Percentiles rank a stretch among this genome's conserved stretches.
phyloP scores from a whole-genome alignment of 345 rosid genomes.

The Camelina hispida region DNA sequence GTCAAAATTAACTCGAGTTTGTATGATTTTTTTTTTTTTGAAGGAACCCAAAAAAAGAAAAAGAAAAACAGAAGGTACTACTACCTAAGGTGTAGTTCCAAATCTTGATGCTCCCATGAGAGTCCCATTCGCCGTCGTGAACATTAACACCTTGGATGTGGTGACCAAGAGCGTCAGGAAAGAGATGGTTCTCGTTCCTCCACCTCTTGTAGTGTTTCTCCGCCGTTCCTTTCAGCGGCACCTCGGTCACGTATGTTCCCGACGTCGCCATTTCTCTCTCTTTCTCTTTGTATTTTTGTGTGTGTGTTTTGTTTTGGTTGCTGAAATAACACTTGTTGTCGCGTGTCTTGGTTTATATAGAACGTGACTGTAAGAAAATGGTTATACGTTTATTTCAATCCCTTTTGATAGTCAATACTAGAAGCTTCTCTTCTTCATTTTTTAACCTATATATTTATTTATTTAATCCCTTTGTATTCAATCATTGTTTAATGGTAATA shows the following conservation, averaged over 20 bases:
- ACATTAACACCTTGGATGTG: background rate
- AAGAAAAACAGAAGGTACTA: background rate
- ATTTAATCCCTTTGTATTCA: too few species aligned
- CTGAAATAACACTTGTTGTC: background rate
- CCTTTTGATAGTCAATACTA: background rate
- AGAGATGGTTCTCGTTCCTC: background rate
- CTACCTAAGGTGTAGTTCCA: background rate
- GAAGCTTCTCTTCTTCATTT: background rate
- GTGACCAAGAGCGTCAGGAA: background rate
- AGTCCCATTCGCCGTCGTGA: background rate
- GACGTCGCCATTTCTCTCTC: background rate
- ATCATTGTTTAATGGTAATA: too few species aligned
- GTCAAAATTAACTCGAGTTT: too few species aligned
- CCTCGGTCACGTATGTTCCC: slow-evolving; percentile 1
- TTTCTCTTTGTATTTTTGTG: background rate
- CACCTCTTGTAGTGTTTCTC: background rate
- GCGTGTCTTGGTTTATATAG: background rate
- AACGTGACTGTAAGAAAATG: background rate
- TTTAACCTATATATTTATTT: background rate
- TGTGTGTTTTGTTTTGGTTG: background rate
- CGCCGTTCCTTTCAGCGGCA: background rate
- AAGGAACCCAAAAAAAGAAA: too few species aligned
- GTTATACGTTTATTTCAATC: background rate
- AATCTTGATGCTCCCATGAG: background rate
- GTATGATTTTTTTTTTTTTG: too few species aligned